These are phyloP conservation scores for Castanea mollissima DNA, from an alignment of 306 rosid genomes.

Conservation along the genomic window DNA sequence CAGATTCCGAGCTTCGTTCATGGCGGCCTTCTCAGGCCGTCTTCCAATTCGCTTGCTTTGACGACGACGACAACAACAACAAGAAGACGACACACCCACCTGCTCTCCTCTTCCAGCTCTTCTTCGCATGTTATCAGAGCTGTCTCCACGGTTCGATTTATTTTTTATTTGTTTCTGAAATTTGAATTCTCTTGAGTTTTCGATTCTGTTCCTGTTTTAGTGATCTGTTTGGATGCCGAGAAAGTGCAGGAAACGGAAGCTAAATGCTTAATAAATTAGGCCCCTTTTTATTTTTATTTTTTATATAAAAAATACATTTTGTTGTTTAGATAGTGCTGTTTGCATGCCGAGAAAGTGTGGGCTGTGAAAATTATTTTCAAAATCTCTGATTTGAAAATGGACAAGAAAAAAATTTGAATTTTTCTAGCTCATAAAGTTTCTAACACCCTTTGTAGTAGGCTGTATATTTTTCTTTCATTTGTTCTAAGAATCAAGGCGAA, in stretches of 20 bases:
- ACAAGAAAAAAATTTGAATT: not conserved
- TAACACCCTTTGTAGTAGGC: not conserved
- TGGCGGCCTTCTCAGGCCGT: slow-evolving; percentile 34
- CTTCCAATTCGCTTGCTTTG: slow-evolving; percentile 50
- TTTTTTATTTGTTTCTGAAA: not conserved
- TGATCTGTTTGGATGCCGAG: slow-evolving; percentile 17
- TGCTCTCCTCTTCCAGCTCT: slow-evolving; percentile 33
- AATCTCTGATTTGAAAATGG: not conserved
- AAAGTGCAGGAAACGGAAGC: not conserved
- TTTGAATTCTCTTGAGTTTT: not conserved
- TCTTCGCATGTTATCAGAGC: slow-evolving; percentile 53
- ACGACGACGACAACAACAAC: not conserved
- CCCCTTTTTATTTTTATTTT: too few species aligned
- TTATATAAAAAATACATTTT: too few species aligned
- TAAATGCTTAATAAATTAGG: not conserved
- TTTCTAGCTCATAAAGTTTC: not conserved
- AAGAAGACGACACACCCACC: slow-evolving; percentile 12
- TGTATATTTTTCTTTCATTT: not conserved
- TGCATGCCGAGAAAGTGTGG: too few species aligned
- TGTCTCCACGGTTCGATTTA: slow-evolving; percentile 63
- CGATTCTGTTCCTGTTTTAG: not conserved
- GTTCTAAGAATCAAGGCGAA: not conserved
- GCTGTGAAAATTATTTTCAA: not conserved
- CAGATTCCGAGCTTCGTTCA: slow-evolving; percentile 49
- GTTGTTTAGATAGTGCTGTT: too few species aligned